phyloP scores from a whole-genome alignment of 2,329 filamentous ascomycete species.

The Pseudonectria buxi region DNA sequence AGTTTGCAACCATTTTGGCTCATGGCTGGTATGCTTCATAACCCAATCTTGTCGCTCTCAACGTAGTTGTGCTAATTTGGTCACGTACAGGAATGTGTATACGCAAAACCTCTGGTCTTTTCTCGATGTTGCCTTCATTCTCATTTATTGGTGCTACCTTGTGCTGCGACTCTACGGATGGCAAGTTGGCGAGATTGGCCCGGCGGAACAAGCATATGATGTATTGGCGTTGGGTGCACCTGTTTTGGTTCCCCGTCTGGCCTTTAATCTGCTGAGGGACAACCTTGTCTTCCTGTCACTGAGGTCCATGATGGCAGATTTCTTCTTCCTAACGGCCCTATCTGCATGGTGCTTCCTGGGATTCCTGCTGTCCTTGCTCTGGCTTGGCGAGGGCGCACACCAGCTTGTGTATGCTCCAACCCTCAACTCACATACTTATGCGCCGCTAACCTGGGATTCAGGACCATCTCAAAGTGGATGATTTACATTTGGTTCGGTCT shows the following conservation, averaged over 20 bases:
- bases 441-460: slow-evolving; percentile 16
- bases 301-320: slow-evolving; percentile 79
- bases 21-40: slow-evolving; percentile 51
- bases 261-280: slow-evolving; percentile 76
- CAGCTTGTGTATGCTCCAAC: slow-evolving; percentile 42
- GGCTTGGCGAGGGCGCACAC: slow-evolving; percentile 63
- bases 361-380: slow-evolving; percentile 71
- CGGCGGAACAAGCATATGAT: slow-evolving; percentile 63
- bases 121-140: slow-evolving; percentile 70
- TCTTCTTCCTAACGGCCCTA: slow-evolving; percentile 67
- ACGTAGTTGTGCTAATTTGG: slow-evolving; percentile 3
- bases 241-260: slow-evolving; percentile 68
- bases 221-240: slow-evolving; percentile 74
- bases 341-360: slow-evolving; percentile 80
- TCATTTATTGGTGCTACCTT: slow-evolving; percentile 64
- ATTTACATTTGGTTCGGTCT: slow-evolving; percentile 89
- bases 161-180: slow-evolving; percentile 60
- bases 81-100: slow-evolving; percentile 68
- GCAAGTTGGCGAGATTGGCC: slow-evolving; percentile 38
- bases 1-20: slow-evolving; percentile 68
- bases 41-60: background rate
- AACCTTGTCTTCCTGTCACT: slow-evolving; percentile 79
- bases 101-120: slow-evolving; percentile 88
- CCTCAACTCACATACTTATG: background rate
- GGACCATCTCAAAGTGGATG: slow-evolving; percentile 82